A percentile compares a stretch with the other conserved stretches of the same genome.
These are phyloP conservation scores for Tranzscheliella williamsii DNA, from an alignment of 1,284 basidiomycete genomes.

Conservation along the genomic window DNA sequence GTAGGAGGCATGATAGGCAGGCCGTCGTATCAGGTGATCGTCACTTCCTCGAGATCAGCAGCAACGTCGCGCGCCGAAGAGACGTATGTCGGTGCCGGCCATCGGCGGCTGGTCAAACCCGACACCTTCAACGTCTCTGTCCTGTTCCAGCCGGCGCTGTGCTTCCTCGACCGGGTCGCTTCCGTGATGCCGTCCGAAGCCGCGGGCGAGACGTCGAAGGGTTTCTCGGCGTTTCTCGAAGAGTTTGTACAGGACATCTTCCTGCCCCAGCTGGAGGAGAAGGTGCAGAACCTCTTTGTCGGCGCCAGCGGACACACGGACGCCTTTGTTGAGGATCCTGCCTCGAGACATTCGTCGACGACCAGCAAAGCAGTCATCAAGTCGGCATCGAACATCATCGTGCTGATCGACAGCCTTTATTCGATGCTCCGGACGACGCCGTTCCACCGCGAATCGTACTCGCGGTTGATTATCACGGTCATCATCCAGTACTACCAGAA, in stretches of 20 bases:
- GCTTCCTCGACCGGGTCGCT: slow-evolving; percentile 73
- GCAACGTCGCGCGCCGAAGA: slow-evolving; percentile 1
- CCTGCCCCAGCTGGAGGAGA: slow-evolving; percentile 92
- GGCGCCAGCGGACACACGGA: slow-evolving; percentile 64
- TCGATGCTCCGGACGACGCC: slow-evolving; percentile 90
- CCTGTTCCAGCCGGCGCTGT: slow-evolving; percentile 87
- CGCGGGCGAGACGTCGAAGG: slow-evolving; percentile 54
- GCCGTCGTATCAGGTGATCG: not conserved
- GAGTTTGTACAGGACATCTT: slow-evolving; percentile 94
- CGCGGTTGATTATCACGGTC: slow-evolving; percentile 89
- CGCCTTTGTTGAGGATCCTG: slow-evolving; percentile 66
- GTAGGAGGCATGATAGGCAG: no score
- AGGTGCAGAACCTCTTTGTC: slow-evolving; percentile 66
- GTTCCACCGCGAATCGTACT: slow-evolving; percentile 83
- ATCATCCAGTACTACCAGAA: slow-evolving; percentile 95
- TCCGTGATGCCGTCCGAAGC: slow-evolving; percentile 51
- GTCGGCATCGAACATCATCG: slow-evolving; percentile 82
- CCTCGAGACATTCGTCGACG: slow-evolving; percentile 2
- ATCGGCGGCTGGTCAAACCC: slow-evolving; percentile 82
- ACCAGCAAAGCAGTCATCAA: slow-evolving; percentile 75
- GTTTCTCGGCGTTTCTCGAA: slow-evolving; percentile 78
- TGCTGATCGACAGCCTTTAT: slow-evolving; percentile 88
- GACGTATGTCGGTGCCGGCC: slow-evolving; percentile 66
- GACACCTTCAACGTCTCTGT: slow-evolving; percentile 94
- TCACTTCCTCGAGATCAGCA: slow-evolving; percentile 16